Evolutionary conservation across 148 eudicot genomes (phyloP).

Genomic region (Rhododendron mucronatum): DNA sequence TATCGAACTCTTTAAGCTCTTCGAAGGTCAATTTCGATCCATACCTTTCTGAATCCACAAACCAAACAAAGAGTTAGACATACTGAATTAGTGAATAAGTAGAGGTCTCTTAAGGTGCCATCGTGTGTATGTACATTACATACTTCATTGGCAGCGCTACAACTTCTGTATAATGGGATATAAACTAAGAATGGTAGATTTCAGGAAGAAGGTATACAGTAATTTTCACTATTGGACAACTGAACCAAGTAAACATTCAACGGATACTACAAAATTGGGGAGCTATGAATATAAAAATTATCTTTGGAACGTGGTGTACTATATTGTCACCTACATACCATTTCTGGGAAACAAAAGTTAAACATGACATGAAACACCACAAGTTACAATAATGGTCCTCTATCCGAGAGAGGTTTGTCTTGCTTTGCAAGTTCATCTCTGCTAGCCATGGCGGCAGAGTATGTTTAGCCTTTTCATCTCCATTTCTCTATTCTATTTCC

Average conservation of each 20-base stretch:
- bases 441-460: too few relatives aligned
- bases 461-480: too few relatives aligned
- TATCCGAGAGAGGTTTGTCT: too few relatives aligned
- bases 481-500: too few relatives aligned
- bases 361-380: not conserved
- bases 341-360: not conserved
- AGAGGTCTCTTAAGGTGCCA: not conserved
- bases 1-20: constrained; percentile 74
- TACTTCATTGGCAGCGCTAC: not conserved
- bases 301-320: not conserved
- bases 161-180: not conserved
- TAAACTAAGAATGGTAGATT: not conserved
- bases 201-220: not conserved
- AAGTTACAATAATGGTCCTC: too few relatives aligned
- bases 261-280: not conserved
- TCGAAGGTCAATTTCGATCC: constrained; percentile 59
- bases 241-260: not conserved
- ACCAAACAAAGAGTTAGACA: not conserved
- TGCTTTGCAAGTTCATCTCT: too few relatives aligned
- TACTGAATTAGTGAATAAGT: not conserved
- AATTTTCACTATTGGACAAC: not conserved
- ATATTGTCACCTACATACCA: not conserved
- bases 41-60: constrained; percentile 64
- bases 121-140: not conserved
- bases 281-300: not conserved